Base-by-base conservation (phyloP, 2,329 filamentous ascomycete species). In the Apiospora kogelbergensis region DNA sequence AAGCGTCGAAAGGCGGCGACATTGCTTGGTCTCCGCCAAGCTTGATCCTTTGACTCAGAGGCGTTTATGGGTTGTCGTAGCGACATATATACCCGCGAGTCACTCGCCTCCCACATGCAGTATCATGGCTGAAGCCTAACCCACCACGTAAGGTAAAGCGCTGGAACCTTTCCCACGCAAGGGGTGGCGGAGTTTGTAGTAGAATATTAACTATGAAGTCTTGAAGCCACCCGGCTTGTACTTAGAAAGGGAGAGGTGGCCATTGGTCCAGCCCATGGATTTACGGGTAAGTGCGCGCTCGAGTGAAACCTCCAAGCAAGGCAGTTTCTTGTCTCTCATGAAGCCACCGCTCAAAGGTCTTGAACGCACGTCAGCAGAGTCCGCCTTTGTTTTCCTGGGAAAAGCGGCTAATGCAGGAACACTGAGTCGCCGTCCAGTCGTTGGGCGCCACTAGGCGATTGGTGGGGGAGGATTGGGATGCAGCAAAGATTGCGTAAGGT, bases 361-460 rank as follows among this genome's bases (percentile, higher is more conserved):
- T 37, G 53, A 22, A 60, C 37, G 53, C 53, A 60, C 30, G 30
- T 60, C 20, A 37, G 53, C 53, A 11, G n/a, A 20, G 37, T 11
- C 26, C n/a, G 48, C 26, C 15, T 33, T 26, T 17, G 17, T 57
- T 57, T 33, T 60, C 53, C 30, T 13, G 17, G 53, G 20, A 60
- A 60, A n/a, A n/a, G 17, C 26, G 30, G 30, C 53, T 60, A 60
- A 60, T 37, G 53, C 53, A 60, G 53, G 53, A 60, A 60, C 53
- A 60, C 53, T 60, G 53, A 60, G 53, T 60, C 53, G 53, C 20
- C 53, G 30, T 37, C 53, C 53, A 60, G 53, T 60, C 53, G 53
- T 33, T 60, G 53, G 30, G 53, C 53, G 53, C 53, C 30, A 60
- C 53, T 60, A 60, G 53, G 15, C 30, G 53, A n/a, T 37, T 13